Conservation (phyloP, 1,139 yeast genomes). For the Saccharomyces hybrid region DNA sequence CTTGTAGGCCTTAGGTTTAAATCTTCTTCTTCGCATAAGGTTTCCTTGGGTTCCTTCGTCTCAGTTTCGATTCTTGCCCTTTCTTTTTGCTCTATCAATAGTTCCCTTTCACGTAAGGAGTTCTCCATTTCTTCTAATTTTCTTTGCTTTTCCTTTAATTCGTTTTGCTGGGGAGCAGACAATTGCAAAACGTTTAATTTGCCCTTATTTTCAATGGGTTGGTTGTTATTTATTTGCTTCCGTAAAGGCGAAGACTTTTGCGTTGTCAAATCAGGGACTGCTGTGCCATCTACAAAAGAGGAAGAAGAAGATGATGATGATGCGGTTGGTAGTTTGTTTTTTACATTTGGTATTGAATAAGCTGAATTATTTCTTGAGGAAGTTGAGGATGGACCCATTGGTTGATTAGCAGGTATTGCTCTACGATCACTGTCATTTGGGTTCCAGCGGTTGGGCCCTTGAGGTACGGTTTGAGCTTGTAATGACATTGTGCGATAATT, state of each 20-base stretch:
- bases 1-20: conserved; percentile 19
- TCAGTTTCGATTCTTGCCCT: background rate
- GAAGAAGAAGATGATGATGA: background rate
- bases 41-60: background rate
- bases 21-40: conserved; percentile 4
- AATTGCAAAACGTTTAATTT: conserved; percentile 23
- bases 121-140: conserved; percentile 10
- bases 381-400: background rate
- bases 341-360: background rate
- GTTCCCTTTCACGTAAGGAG: conserved; percentile 9
- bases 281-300: background rate
- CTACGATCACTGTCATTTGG: conserved; percentile 6
- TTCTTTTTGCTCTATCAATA: conserved; percentile 2
- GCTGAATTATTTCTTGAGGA: background rate
- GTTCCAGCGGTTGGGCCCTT: background rate
- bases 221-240: conserved; percentile 4
- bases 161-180: conserved; percentile 23
- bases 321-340: background rate
- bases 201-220: conserved; percentile 8
- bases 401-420: conserved; percentile 1
- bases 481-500: conserved; percentile 8
- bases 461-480: conserved; percentile 3
- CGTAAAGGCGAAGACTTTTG: conserved; percentile 10
- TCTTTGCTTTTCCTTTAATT: conserved; percentile 14
- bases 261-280: background rate